phyloP scores from a whole-genome alignment of 2,329 filamentous ascomycete species.

The Ophiostoma himal-ulmi region DNA sequence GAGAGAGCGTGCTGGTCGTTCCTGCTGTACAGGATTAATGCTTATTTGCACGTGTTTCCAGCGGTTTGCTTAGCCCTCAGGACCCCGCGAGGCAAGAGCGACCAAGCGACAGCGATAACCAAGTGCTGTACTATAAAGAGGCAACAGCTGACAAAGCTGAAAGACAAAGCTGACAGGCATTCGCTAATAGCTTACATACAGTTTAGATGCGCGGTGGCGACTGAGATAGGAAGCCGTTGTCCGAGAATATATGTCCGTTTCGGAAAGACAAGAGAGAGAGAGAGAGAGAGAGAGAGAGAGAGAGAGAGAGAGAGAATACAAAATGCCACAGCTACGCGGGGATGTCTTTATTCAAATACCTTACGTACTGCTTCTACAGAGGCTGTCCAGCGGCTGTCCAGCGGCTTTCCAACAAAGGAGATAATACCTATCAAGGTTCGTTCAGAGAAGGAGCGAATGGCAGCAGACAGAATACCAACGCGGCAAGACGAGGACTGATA shows the following conservation, averaged over 20 bases:
- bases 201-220: neutral
- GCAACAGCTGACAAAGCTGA: neutral
- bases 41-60: neutral
- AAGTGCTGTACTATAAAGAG: neutral
- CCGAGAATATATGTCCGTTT: neutral
- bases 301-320: neutral
- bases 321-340: neutral
- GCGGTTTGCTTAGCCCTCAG: neutral
- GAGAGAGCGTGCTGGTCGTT: neutral
- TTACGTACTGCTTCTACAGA: too few species aligned
- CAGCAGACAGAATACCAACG: conserved; percentile 2
- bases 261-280: neutral
- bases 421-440: neutral
- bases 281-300: neutral
- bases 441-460: neutral
- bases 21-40: neutral
- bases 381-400: neutral
- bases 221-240: neutral
- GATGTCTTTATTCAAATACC: neutral
- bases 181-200: neutral
- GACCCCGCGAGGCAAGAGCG: conserved; percentile 4
- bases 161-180: neutral
- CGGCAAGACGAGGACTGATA: neutral
- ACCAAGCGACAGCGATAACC: neutral
- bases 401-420: neutral